A percentile compares a stretch with the other conserved stretches of the same genome.
These are phyloP conservation scores for Gryganskiella cystojenkinii DNA, from an alignment of 192 early-diverging fungal genomes.

Conservation along the genomic window DNA sequence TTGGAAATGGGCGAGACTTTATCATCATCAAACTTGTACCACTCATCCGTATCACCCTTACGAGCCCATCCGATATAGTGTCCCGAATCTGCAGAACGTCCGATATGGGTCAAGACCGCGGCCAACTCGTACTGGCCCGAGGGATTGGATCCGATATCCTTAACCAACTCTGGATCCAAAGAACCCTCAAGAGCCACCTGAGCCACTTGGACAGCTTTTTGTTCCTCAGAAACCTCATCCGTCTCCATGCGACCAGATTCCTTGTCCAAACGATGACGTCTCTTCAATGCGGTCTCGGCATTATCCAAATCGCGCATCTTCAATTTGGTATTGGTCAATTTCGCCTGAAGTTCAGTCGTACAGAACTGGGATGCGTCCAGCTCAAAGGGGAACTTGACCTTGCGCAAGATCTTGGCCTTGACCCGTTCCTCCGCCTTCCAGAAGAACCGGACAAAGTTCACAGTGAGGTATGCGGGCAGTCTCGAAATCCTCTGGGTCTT, in stretches of 20 bases:
- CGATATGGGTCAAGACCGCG: conserved; percentile 95
- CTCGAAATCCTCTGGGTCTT: conserved; percentile 81
- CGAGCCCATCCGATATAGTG: conserved; percentile 97
- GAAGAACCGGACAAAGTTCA: conserved; percentile 95
- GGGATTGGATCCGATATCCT: conserved; percentile 87
- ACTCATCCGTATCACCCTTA: conserved; percentile 73
- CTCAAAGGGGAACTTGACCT: conserved; percentile 94
- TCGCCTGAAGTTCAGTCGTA: conserved; percentile 82
- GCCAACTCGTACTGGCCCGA: conserved; percentile 93
- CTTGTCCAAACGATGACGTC: conserved; percentile 57
- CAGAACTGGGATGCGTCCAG: conserved; percentile 90
- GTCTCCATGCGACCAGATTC: conserved; percentile 39
- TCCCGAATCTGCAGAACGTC: conserved; percentile 89
- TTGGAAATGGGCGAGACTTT: conserved; percentile 85
- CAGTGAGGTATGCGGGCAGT: conserved; percentile 88
- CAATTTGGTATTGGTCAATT: conserved; percentile 71
- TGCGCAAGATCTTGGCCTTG: conserved; percentile 94
- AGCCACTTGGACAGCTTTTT: conserved; percentile 33
- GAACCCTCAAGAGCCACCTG: conserved; percentile 55
- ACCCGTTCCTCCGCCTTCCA: conserved; percentile 87
- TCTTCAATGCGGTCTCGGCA: conserved; percentile 58
- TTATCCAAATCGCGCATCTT: conserved; percentile 83
- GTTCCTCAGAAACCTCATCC: conserved; percentile 32
- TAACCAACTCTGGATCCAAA: conserved; percentile 75
- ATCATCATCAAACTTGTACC: conserved; percentile 97